These are phyloP conservation scores for Diaporthe humulicola DNA, from an alignment of 2,329 filamentous ascomycete species.

Conservation along the genomic window DNA sequence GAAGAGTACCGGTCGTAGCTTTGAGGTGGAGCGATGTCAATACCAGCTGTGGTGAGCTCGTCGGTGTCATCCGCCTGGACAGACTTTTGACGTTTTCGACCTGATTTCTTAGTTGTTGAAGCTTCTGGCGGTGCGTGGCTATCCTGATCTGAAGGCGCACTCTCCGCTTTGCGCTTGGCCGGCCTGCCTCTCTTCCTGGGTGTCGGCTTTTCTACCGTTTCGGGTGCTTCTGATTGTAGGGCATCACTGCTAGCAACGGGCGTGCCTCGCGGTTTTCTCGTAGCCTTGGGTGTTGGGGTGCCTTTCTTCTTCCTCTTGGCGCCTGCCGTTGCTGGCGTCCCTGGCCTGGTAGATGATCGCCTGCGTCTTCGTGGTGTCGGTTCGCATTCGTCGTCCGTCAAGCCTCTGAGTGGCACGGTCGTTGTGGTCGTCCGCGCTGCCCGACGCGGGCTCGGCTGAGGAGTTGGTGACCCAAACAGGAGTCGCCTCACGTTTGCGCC, in stretches of 20 bases:
- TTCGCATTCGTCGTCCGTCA: conserved; percentile 58
- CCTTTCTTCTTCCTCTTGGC: conserved; percentile 60
- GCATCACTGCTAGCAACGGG: conserved; percentile 33
- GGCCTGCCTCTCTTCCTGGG: conserved; percentile 47
- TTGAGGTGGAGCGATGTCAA: neutral
- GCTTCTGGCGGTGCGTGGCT: conserved; percentile 42
- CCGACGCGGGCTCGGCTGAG: conserved; percentile 53
- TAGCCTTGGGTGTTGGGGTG: conserved; percentile 57
- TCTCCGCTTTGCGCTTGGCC: conserved; percentile 34
- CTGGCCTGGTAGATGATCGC: conserved; percentile 63
- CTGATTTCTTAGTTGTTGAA: conserved; percentile 47
- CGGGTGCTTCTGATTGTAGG: conserved; percentile 33
- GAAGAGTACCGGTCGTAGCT: neutral
- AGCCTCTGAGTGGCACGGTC: conserved; percentile 61
- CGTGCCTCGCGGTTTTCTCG: conserved; percentile 41
- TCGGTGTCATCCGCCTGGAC: conserved; percentile 45
- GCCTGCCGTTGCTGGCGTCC: conserved; percentile 61
- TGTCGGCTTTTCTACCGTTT: conserved; percentile 37
- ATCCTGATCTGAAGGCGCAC: conserved; percentile 43
- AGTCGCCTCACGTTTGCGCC: conserved; percentile 49
- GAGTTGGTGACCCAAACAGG: conserved; percentile 60
- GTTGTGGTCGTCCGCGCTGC: conserved; percentile 60
- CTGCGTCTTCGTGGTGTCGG: conserved; percentile 58
- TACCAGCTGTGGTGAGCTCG: conserved; percentile 37
- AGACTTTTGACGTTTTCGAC: conserved; percentile 48